Evolutionary conservation across 2,329 filamentous ascomycete genomes (phyloP).

Genomic region (Penicillium sp.): DNA sequence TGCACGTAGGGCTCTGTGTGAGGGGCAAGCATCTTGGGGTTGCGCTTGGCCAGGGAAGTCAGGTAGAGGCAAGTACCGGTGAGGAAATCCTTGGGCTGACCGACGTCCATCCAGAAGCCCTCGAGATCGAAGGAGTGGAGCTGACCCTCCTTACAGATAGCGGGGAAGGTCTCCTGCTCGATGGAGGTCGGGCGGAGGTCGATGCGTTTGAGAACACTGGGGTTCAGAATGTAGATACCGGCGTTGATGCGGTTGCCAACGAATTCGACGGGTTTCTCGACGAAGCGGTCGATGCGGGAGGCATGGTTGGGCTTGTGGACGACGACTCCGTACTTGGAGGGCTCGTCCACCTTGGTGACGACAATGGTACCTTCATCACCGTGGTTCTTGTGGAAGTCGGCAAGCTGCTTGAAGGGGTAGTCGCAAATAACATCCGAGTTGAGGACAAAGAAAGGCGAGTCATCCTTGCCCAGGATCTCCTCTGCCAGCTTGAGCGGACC

Average conservation of each 20-base stretch:
- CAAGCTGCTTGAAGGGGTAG: constrained; percentile 87
- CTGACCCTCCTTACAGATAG: constrained; percentile 83
- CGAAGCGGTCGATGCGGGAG: constrained; percentile 94
- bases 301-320: constrained; percentile 93
- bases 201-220: constrained; percentile 83
- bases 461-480: constrained; percentile 86
- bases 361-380: constrained; percentile 96
- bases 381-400: constrained; percentile 87
- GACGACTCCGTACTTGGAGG: constrained; percentile 97
- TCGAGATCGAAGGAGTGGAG: constrained; percentile 95
- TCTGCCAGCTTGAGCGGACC: constrained; percentile 95
- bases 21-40: constrained; percentile 76
- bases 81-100: constrained; percentile 97
- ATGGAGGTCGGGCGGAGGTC: constrained; percentile 96
- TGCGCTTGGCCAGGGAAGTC: constrained; percentile 84
- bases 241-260: constrained; percentile 99
- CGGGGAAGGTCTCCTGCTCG: constrained; percentile 97
- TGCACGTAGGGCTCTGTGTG: constrained; percentile 75
- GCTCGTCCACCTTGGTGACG: constrained; percentile 98
- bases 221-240: constrained; percentile 97
- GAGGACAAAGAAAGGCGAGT: constrained; percentile 93
- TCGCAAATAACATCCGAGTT: constrained; percentile 99
- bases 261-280: constrained; percentile 98
- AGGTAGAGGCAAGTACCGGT: constrained; percentile 95
- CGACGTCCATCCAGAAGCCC: constrained; percentile 99